Evolutionary conservation across 2,329 filamentous ascomycete species (phyloP).

Genomic region (Bipolaris zeicola): DNA sequence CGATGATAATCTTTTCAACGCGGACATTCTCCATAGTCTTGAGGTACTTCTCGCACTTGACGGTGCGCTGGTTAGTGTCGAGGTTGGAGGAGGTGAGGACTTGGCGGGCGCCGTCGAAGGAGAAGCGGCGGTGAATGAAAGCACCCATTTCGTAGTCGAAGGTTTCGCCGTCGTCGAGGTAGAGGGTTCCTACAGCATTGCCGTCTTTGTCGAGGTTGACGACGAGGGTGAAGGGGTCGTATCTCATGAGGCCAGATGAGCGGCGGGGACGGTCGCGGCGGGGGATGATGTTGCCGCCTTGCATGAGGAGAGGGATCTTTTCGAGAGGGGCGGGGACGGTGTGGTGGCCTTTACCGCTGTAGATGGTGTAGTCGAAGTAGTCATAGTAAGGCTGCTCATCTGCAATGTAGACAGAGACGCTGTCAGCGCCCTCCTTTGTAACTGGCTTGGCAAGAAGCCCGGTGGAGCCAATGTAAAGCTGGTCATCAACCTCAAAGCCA

Average conservation of each 20-base stretch:
- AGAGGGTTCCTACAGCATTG: constrained; percentile 80
- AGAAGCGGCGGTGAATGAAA: constrained; percentile 85
- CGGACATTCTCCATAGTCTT: constrained; percentile 78
- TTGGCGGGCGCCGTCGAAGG: constrained; percentile 60
- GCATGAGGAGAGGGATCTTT: constrained; percentile 88
- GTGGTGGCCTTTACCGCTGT: constrained; percentile 74
- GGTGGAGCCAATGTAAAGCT: constrained; percentile 87
- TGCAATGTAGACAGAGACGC: constrained; percentile 81
- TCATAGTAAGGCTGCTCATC: constrained; percentile 92
- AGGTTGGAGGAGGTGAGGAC: constrained; percentile 69
- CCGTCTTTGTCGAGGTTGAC: constrained; percentile 71
- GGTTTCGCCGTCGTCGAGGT: constrained; percentile 91
- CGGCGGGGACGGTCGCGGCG: constrained; percentile 87
- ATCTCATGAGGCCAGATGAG: constrained; percentile 86
- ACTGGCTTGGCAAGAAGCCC: constrained; percentile 94
- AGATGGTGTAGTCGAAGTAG: constrained; percentile 85
- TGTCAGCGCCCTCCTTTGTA: constrained; percentile 73
- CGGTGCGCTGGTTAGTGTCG: constrained; percentile 55
- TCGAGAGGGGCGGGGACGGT: constrained; percentile 79
- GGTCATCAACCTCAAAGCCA: constrained; percentile 89
- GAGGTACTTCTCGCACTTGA: constrained; percentile 74
- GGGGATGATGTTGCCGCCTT: constrained; percentile 88
- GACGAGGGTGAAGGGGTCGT: constrained; percentile 92
- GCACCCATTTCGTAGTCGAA: constrained; percentile 86
- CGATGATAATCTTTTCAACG: constrained; percentile 82